Percentiles rank a stretch among this genome's conserved stretches.
phyloP scores from a whole-genome alignment of 257 asterid species.

The Haberlea rhodopensis region DNA sequence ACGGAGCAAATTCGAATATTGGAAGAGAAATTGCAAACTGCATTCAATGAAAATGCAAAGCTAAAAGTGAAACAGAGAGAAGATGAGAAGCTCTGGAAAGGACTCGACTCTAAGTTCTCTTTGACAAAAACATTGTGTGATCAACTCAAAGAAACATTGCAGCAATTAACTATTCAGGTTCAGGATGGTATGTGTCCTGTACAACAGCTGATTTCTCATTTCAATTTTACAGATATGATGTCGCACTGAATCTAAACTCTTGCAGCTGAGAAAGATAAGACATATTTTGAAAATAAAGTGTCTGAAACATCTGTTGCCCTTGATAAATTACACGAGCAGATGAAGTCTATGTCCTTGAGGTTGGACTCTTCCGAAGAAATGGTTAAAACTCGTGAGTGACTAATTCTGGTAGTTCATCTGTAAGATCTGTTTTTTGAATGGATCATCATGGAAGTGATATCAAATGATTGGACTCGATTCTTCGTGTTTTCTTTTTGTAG shows the following conservation, averaged over 20 bases:
- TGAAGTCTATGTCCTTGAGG: conserved; percentile 59
- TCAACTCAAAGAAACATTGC: conserved; percentile 78
- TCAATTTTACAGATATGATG: conserved; percentile 13
- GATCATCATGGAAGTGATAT: conserved; percentile 10
- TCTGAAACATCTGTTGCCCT: conserved; percentile 71
- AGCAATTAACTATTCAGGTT: conserved; percentile 67
- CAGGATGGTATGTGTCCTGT: conserved; percentile 57
- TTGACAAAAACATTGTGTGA: conserved; percentile 74
- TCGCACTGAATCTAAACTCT: conserved; percentile 30
- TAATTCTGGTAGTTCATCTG: conserved; percentile 16
- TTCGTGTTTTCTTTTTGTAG: not conserved
- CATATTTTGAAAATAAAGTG: conserved; percentile 62
- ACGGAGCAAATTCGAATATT: conserved; percentile 58
- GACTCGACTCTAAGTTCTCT: conserved; percentile 81
- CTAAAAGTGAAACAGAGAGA: conserved; percentile 85
- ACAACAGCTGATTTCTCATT: conserved; percentile 12
- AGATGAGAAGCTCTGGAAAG: conserved; percentile 94
- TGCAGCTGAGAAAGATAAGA: conserved; percentile 88
- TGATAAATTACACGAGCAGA: conserved; percentile 62
- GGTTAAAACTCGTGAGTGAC: conserved; percentile 65
- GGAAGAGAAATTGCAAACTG: conserved; percentile 87
- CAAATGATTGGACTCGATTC: conserved; percentile 6
- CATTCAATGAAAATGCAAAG: conserved; percentile 81
- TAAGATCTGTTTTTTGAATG: conserved; percentile 19
- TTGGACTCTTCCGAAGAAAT: conserved; percentile 72